phyloP scores from a whole-genome alignment of 2,329 filamentous ascomycete genomes.

The Botrytis cinerea region DNA sequence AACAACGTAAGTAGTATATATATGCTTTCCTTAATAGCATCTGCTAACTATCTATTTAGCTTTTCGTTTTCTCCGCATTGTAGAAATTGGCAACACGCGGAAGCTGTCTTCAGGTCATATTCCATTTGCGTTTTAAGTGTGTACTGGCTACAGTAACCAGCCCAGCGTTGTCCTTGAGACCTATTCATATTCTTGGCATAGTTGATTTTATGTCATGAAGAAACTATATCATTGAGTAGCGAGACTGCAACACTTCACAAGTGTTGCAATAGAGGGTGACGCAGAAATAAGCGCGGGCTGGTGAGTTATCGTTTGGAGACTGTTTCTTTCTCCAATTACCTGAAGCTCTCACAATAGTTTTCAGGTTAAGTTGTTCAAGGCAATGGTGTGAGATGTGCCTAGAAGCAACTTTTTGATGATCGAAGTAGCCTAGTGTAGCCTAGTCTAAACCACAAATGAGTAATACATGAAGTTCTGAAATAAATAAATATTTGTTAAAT shows the following conservation, averaged over 20 bases:
- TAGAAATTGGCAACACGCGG: constrained; percentile 46
- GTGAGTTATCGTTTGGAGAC: constrained; percentile 31
- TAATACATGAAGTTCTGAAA: constrained; percentile 40
- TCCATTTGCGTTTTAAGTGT: constrained; percentile 40
- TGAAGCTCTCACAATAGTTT: constrained; percentile 26
- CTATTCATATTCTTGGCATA: constrained; percentile 33
- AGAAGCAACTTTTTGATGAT: constrained; percentile 36
- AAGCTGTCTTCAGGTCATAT: constrained; percentile 39
- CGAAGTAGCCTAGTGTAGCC: constrained; percentile 38
- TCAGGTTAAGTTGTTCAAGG: constrained; percentile 21
- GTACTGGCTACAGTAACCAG: constrained; percentile 36
- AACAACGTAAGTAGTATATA: constrained; percentile 78
- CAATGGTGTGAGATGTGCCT: constrained; percentile 23
- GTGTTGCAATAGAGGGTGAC: constrained; percentile 25
- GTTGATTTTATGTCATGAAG: constrained; percentile 35
- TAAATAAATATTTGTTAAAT: neutral
- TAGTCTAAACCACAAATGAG: constrained; percentile 39
- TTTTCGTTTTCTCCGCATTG: constrained; percentile 78
- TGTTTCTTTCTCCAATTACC: constrained; percentile 30
- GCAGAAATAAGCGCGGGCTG: constrained; percentile 29
- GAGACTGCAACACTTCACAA: constrained; percentile 31
- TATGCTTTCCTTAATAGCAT: neutral
- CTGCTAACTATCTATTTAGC: constrained; percentile 47
- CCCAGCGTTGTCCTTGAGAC: constrained; percentile 31
- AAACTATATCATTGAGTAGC: constrained; percentile 33